Conservation (phyloP, 2,329 filamentous ascomycete genomes). For the Aspergillus alliaceus region DNA sequence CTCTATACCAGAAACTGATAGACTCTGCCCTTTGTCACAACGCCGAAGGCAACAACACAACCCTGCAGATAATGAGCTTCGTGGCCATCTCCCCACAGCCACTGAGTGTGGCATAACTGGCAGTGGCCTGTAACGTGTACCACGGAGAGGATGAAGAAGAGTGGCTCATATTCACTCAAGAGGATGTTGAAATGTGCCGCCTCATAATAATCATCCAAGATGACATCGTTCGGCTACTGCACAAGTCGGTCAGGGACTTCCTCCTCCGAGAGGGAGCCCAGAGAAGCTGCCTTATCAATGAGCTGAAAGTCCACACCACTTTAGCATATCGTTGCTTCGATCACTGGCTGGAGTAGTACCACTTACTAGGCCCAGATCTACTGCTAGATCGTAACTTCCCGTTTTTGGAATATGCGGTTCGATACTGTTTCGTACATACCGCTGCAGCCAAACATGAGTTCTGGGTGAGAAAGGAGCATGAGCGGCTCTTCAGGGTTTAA, state of each 20-base stretch:
- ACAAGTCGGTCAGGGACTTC: constrained; percentile 11
- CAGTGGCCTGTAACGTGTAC: neutral
- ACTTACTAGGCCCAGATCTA: too few species aligned
- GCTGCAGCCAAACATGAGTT: too few species aligned
- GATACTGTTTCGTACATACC: too few species aligned
- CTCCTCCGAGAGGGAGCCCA: neutral
- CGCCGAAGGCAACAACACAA: neutral
- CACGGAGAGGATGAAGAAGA: neutral
- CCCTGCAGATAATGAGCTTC: constrained; percentile 1
- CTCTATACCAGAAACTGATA: constrained; percentile 11
- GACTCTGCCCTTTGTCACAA: neutral
- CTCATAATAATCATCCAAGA: constrained; percentile 1
- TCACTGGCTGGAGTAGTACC: too few species aligned
- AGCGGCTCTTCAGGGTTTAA: too few species aligned
- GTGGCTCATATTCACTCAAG: neutral
- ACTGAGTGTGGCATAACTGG: neutral
- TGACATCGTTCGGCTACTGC: neutral
- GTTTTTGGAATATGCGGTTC: too few species aligned
- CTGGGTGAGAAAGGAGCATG: too few species aligned
- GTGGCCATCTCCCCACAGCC: constrained; percentile 2
- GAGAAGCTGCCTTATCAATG: neutral
- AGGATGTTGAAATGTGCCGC: constrained; percentile 5
- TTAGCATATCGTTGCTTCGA: too few species aligned
- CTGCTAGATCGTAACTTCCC: too few species aligned
- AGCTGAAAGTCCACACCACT: neutral